Conservation (phyloP, 2,329 filamentous ascomycete species). For the Xylaria sp. region DNA sequence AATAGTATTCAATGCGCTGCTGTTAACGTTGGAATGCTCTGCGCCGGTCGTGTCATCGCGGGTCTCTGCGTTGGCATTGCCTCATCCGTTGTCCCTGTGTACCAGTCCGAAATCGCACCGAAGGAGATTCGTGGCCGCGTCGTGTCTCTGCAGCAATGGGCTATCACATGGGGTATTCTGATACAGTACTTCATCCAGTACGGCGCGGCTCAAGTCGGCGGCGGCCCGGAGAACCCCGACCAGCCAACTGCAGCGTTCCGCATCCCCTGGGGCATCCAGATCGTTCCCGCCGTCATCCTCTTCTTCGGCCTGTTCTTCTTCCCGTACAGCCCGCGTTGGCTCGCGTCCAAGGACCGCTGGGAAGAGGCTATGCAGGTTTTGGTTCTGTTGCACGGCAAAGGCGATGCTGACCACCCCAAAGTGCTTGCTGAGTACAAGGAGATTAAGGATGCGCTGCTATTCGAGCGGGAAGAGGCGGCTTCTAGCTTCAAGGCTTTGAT, state of each 20-base stretch:
- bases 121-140: constrained; percentile 64
- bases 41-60: constrained; percentile 72
- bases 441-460: constrained; percentile 59
- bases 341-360: constrained; percentile 70
- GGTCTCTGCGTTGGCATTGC: constrained; percentile 77
- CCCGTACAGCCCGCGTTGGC: constrained; percentile 71
- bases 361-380: constrained; percentile 66
- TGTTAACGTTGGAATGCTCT: constrained; percentile 72
- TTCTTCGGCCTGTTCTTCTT: constrained; percentile 65
- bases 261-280: constrained; percentile 67
- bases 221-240: constrained; percentile 54
- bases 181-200: constrained; percentile 73
- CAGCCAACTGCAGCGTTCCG: constrained; percentile 62
- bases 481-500: constrained; percentile 57
- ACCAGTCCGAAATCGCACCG: constrained; percentile 69
- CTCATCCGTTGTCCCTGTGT: constrained; percentile 73
- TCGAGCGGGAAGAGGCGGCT: constrained; percentile 58
- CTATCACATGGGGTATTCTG: constrained; percentile 72
- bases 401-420: constrained; percentile 60
- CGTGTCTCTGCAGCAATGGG: constrained; percentile 71
- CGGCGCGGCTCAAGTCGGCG: constrained; percentile 61
- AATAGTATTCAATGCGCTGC: constrained; percentile 62
- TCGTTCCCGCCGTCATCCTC: constrained; percentile 58
- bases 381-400: constrained; percentile 62
- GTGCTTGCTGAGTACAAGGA: constrained; percentile 69